Evolutionary conservation across 805 yeast species (phyloP).

Genomic region (Schizosaccharomyces lindneri): DNA sequence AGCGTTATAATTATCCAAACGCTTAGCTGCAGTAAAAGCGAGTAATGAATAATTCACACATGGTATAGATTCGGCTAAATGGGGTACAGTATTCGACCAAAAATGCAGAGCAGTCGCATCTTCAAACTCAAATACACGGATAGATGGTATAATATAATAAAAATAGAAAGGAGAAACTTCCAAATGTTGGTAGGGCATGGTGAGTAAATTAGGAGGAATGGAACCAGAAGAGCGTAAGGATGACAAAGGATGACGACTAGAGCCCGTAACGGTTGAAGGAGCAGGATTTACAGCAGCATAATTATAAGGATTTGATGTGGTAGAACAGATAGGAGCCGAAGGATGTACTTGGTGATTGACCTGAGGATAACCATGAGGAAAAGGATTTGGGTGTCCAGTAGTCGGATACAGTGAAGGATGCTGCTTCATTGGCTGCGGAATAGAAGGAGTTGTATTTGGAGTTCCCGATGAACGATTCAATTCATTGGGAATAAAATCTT

Average conservation of each 20-base stretch:
- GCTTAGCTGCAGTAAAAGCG: neutral
- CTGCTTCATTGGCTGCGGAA: too few species aligned
- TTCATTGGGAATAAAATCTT: too few species aligned
- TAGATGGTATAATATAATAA: neutral
- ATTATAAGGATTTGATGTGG: too few species aligned
- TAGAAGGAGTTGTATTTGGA: too few species aligned
- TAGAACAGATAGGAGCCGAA: too few species aligned
- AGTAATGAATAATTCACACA: neutral
- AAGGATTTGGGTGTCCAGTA: too few species aligned
- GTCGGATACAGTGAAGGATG: too few species aligned
- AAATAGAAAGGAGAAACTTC: neutral
- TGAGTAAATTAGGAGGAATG: neutral
- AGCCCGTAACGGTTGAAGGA: too few species aligned
- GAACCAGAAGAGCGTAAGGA: neutral
- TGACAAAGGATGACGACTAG: neutral
- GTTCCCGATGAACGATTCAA: too few species aligned
- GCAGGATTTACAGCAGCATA: too few species aligned
- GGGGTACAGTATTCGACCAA: neutral
- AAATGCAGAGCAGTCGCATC: neutral
- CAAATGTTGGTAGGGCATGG: neutral
- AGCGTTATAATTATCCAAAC: neutral
- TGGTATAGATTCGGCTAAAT: neutral
- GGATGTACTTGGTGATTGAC: too few species aligned
- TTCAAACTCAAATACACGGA: neutral
- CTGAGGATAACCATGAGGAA: too few species aligned